Evolutionary conservation across 305 asterid species (phyloP), one percentile per base, ranked within the genome.

Genomic region (Ilex paraguariensis): DNA sequence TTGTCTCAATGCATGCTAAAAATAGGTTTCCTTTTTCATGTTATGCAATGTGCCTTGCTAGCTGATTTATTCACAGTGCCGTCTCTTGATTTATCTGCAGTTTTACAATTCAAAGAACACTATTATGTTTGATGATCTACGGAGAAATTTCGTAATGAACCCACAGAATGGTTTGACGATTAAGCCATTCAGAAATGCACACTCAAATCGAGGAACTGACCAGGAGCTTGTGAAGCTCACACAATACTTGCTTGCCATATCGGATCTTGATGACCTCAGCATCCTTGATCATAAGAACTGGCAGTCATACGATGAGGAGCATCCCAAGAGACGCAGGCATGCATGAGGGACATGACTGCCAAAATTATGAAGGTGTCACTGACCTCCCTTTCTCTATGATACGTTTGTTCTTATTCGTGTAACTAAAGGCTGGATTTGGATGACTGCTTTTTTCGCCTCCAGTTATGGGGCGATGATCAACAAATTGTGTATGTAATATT

Each of bases 131-230:
- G 97, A 92, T 67, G 98, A 92, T 69, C 60, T 89, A 62, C 71
- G 95, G 73, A 83, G 98, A 76, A 92, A 89, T 66, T 92, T 92
- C 60, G 97, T 84, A 73, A 92, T 92, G 98, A 92, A 92, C 80
- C 98, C 98, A 39, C 86, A 80, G 66, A 89, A 85, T 72, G 97
- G 98, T 16, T 71, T 92, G 85, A 60, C 79, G 58, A 92, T 92
- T 65, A 92, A 70, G 73, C 98, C 98, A 40, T 92, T 87, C 77
- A 78, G 76, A 68, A 84, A 77, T 73, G 96, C 97, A 60, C 98
- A 92, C 58, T 75, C 83, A 45, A 92, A 79, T 56, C 85, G 98
- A 8, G 66, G 66, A 70, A 87, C 60, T 66, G 98, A 92, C 75
- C 86, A 68, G 61, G 98, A 92, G 71, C 97, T 92, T 33, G 77